These are phyloP conservation scores for Pichia heedii DNA, from an alignment of 805 yeast genomes.

Conservation along the genomic window DNA sequence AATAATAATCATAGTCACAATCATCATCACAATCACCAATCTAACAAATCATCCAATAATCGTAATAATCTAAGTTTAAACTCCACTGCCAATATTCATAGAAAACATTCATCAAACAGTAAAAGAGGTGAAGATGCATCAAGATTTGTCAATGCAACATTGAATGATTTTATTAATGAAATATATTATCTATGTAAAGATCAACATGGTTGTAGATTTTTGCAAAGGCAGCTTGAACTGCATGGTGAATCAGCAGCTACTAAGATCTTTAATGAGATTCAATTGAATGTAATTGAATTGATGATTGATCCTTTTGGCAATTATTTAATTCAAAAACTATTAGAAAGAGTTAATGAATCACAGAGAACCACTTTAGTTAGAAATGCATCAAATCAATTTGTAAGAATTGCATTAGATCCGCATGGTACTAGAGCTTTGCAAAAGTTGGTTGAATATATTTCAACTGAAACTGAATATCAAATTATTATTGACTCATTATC, in stretches of 20 bases:
- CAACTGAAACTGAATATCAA: slow-evolving; percentile 60
- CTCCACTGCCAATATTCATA: slow-evolving; percentile 27
- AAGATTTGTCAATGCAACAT: slow-evolving; percentile 55
- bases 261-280: slow-evolving; percentile 73
- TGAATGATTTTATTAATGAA: slow-evolving; percentile 62
- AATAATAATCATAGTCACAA: not conserved
- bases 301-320: slow-evolving; percentile 98
- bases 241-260: slow-evolving; percentile 56
- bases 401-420: slow-evolving; percentile 78
- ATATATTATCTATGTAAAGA: slow-evolving; percentile 82
- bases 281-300: slow-evolving; percentile 67
- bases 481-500: slow-evolving; percentile 31
- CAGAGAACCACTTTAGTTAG: slow-evolving; percentile 64
- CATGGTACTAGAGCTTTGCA: slow-evolving; percentile 97
- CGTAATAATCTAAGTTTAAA: slow-evolving; percentile 17
- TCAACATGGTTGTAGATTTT: slow-evolving; percentile 92
- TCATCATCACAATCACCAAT: not conserved
- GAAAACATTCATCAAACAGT: slow-evolving; percentile 27
- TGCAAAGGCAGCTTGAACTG: slow-evolving; percentile 77
- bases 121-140: slow-evolving; percentile 58
- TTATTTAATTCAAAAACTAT: slow-evolving; percentile 80
- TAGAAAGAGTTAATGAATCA: slow-evolving; percentile 62
- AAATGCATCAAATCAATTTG: slow-evolving; percentile 64
- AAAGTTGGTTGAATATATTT: slow-evolving; percentile 76
- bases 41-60: not conserved